phyloP scores from a whole-genome alignment of 139 green algal species.

The Coelastrella sp. region DNA sequence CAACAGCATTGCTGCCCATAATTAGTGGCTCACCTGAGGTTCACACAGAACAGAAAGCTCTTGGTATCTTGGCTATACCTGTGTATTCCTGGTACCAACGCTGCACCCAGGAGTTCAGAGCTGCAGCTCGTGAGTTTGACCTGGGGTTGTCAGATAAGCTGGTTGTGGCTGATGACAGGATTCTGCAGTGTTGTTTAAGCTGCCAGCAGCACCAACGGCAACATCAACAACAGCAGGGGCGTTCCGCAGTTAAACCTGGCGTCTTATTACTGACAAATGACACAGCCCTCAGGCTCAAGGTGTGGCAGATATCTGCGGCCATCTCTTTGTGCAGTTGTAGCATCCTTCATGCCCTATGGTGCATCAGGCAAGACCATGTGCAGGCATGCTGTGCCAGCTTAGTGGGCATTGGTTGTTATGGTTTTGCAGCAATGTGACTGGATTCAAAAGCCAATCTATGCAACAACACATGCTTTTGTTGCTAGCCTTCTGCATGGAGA shows the following conservation, averaged over 20 bases:
- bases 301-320: background rate
- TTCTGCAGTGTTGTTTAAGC: slow-evolving; percentile 7
- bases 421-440: no score
- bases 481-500: background rate
- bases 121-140: background rate
- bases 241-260: background rate
- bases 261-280: slow-evolving; percentile 30
- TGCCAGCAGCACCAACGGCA: slow-evolving; percentile 2
- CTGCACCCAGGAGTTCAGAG: slow-evolving; percentile 7
- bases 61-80: background rate
- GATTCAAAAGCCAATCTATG: no score
- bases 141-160: background rate
- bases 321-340: no score
- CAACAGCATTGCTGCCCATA: no score
- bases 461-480: no score
- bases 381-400: no score
- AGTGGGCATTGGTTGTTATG: no score
- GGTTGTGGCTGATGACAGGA: slow-evolving; percentile 14
- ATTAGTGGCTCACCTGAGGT: no score
- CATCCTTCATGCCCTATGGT: no score
- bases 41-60: no score
- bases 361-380: no score
- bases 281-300: slow-evolving; percentile 16
- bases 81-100: background rate
- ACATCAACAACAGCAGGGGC: background rate